These are phyloP conservation scores for Takashimella tepidaria DNA, from an alignment of 1,284 basidiomycete genomes.

Conservation along the genomic window DNA sequence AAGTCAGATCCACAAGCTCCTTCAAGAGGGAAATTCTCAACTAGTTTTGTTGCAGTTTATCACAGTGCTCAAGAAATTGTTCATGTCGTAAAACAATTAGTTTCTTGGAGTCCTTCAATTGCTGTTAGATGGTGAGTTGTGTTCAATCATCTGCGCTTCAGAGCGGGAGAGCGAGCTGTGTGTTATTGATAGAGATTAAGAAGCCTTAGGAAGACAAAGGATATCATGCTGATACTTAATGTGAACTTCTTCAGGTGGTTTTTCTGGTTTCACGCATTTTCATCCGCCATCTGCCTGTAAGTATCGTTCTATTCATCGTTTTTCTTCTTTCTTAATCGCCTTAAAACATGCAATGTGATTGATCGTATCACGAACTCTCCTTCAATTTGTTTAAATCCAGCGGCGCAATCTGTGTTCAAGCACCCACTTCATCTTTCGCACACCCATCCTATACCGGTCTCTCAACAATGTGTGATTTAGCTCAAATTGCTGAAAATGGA, in stretches of 20 bases:
- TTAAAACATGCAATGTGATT: too few relatives aligned
- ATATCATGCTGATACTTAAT: too few relatives aligned
- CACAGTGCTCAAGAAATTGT: conserved; percentile 44
- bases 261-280: conserved; percentile 45
- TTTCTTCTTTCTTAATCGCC: too few relatives aligned
- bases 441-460: conserved; percentile 39
- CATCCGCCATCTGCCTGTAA: conserved; percentile 42
- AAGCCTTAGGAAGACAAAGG: too few relatives aligned
- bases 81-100: conserved; percentile 37
- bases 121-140: conserved; percentile 30
- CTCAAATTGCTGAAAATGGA: conserved; percentile 36
- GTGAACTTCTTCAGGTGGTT: conserved; percentile 32
- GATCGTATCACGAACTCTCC: too few relatives aligned
- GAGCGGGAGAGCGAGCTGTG: too few relatives aligned
- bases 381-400: conserved; percentile 8
- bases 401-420: conserved; percentile 41
- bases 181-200: too few relatives aligned
- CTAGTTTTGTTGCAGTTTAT: conserved; percentile 36
- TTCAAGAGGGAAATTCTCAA: conserved; percentile 22
- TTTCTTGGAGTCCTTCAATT: conserved; percentile 42
- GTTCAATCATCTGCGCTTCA: too few relatives aligned
- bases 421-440: conserved; percentile 44
- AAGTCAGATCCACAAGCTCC: conserved; percentile 33
- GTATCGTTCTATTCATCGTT: conserved; percentile 3
- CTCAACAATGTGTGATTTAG: conserved; percentile 42